Base-by-base conservation (phyloP, 305 asterid genomes). In the Solanum chacoense region DNA sequence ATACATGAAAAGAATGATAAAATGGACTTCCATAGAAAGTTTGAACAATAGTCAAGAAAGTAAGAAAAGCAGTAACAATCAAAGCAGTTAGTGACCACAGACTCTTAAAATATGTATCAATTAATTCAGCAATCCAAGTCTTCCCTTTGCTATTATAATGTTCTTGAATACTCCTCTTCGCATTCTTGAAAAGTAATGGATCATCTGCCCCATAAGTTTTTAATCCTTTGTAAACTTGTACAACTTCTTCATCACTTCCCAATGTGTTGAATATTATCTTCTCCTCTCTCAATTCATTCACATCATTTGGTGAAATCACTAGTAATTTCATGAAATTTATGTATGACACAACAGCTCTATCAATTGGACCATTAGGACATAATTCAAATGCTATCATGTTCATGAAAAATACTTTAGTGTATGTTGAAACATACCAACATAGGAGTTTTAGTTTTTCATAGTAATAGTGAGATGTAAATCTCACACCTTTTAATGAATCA, bases 81-180 rank as follows among this genome's bases (percentile, higher is more conserved):
- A 92, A 88, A 77, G 92, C 89, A 26, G 31, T 83, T 5, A 63
- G 73, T 78, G 88, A 86, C 93, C 91, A 91, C 5, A 92, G 94
- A 67, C 84, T 86, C 20, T 36, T 85, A 50, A 88, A 88, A 65
- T 88, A 75, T 24, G 28, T 88, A 81, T 89, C 81, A 22, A 83
- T 29, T 16, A 91, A 77, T 65, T 91, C 89, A 80, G 89, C 89
- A 42, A 87, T 87, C 89, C 91, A 89, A 24, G 89, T 89, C 77
- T 87, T 79, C 11, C 42, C 87, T 37, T 72, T 89, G 87, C 71
- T 86, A 40, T 79, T 69, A 55, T 79, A 89, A 72, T 87, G 89
- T 55, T 79, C 37, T 29, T 78, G 72, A 72, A 89, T 89, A 20
- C 73, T 72, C 37, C 45, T 13, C 29, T 73, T 86, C 22, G 71